Conservation (phyloP, 2,329 filamentous ascomycete species). For the Beauveria medogensis region DNA sequence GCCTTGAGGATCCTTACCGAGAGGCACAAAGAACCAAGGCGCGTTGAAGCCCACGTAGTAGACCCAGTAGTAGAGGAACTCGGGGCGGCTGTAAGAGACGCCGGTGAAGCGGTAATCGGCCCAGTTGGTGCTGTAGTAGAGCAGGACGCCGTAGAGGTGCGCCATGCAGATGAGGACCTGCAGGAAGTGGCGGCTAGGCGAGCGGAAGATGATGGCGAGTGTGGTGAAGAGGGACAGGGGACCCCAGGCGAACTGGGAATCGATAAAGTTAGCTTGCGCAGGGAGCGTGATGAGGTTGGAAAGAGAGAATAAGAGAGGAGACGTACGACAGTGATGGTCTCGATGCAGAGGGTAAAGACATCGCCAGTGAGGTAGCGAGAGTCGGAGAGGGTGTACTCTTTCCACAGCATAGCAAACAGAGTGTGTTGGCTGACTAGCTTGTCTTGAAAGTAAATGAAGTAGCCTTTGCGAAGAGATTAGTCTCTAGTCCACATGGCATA, state of each 20-base stretch:
- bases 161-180: constrained; percentile 44
- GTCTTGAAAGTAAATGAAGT: constrained; percentile 65
- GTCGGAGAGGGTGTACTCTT: constrained; percentile 82
- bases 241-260: constrained; percentile 44
- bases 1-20: constrained; percentile 32
- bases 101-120: constrained; percentile 38
- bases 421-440: constrained; percentile 59
- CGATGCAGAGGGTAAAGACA: constrained; percentile 79
- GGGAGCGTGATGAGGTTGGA: not conserved
- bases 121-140: constrained; percentile 54
- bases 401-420: constrained; percentile 81
- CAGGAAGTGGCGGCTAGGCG: constrained; percentile 39
- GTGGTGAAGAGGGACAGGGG: constrained; percentile 47
- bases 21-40: constrained; percentile 51
- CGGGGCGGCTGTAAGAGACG: constrained; percentile 47
- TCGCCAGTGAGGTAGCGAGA: constrained; percentile 79
- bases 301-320: not conserved
- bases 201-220: constrained; percentile 34
- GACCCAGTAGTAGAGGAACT: constrained; percentile 54
- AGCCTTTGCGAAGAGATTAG: constrained; percentile 41
- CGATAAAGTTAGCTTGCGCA: not conserved
- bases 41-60: constrained; percentile 55
- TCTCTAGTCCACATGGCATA: too few relatives aligned
- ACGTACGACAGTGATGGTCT: constrained; percentile 69
- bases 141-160: constrained; percentile 52